Base-by-base conservation (phyloP, 192 early-diverging fungal species). In the Coemansia sp. region DNA sequence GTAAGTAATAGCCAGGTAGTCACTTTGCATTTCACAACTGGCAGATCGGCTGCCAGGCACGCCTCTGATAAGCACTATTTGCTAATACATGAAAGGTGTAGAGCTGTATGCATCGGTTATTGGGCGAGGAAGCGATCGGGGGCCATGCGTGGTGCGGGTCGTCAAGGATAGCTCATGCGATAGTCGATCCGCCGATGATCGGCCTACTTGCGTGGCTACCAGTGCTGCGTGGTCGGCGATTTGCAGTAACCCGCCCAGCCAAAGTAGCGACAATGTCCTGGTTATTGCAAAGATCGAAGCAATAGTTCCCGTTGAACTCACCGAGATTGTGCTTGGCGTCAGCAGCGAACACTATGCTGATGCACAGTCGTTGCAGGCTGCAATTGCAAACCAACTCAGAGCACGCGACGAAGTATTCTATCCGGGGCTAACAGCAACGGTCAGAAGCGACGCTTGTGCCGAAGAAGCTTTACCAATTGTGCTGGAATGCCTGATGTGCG, bases 401-500 rank as follows among this genome's bases (percentile, higher is more conserved):
- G 31, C 48, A 6, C 48, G 31, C 16, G 40, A 40, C 8, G 43
- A 33, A 6, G 32, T 77, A 12, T 57, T 56, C 18, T 67, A 64
- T 22, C 52, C 32, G n/a, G 68, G 68, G 2, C 53, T 35, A 19
- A 8, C 23, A 24, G 28, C 22, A 8, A 42, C 29, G 1, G 1
- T 55, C n/a, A 5, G n/a, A 1, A 28, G 19, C 12, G 44, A 40
- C 1, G 25, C 22, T 10, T 43, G 23, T 12, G 52, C n/a, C 11
- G 31, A 25, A 2, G 24, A 23, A 12, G 53, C 8, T 0, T 22
- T 27, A 5, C 11, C 51, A 14, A 54, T 71, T 46, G 22, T 21
- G 2, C 29, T 79, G 40, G 52, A 62, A 30, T 79, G 76, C 24
- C 28, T 79, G 18, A 79, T 79, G 76, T 79, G 76, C 31, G 69